These are phyloP conservation scores for Acorus gramineus DNA, from an alignment of 106 monocot genomes.

Conservation along the genomic window DNA sequence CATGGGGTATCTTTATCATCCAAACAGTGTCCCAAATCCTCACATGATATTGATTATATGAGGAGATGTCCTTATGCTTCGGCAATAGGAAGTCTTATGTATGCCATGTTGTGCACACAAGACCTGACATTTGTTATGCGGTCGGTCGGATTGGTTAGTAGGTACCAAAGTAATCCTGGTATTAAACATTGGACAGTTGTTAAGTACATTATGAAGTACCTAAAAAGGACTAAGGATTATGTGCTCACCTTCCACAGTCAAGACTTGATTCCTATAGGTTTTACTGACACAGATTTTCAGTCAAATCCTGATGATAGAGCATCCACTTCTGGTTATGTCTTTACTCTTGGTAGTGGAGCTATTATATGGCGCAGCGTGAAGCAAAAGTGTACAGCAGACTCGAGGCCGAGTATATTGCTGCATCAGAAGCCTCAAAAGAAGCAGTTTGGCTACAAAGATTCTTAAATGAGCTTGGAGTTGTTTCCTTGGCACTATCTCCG, in stretches of 20 bases:
- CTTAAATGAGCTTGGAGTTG: no score
- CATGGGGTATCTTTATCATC: no score
- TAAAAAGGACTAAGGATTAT: slow-evolving; percentile 1
- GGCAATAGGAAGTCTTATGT: no score
- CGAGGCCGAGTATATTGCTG: slow-evolving; percentile 3
- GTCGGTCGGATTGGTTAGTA: no score
- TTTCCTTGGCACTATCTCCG: no score
- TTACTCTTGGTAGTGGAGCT: background rate
- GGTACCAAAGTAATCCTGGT: background rate
- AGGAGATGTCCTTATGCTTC: no score
- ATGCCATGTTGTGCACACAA: no score
- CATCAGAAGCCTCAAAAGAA: no score
- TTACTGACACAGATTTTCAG: background rate
- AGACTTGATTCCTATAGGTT: background rate
- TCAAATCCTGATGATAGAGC: background rate
- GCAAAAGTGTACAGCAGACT: background rate
- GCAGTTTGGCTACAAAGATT: no score
- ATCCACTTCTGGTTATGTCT: background rate
- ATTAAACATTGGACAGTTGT: background rate
- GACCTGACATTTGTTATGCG: no score
- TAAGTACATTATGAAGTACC: background rate
- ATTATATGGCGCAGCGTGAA: slow-evolving; percentile 3
- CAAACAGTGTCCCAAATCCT: no score
- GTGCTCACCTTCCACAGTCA: background rate
- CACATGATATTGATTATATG: no score